Percentiles rank a stretch among this genome's conserved stretches.
Conservation (phyloP, 441 rosid genomes). For the Erodium texanum region DNA sequence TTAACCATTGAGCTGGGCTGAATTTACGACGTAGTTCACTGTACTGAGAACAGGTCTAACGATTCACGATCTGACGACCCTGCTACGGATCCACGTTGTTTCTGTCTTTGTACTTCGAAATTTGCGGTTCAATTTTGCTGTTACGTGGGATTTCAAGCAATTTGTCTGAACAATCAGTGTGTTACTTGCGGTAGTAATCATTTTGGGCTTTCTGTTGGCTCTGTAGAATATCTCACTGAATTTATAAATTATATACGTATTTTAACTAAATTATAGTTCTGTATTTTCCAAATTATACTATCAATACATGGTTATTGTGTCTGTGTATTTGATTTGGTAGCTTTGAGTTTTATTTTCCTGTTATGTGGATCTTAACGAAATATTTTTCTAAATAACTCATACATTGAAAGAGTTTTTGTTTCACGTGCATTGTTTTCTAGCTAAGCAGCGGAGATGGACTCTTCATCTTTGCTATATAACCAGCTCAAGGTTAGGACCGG, state of each 20-base stretch:
- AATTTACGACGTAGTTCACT: no score
- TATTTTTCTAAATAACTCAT: background rate
- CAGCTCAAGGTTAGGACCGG: conserved; percentile 47
- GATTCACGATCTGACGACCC: no score
- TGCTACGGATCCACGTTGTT: no score
- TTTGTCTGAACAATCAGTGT: no score
- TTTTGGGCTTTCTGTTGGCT: background rate
- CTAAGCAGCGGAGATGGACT: conserved; percentile 30
- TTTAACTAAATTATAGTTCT: background rate
- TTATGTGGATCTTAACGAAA: background rate
- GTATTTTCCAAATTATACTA: background rate
- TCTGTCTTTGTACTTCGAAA: no score
- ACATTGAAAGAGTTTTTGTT: background rate
- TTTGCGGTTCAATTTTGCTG: no score
- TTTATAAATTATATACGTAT: background rate
- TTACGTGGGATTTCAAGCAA: no score
- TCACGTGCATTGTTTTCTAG: background rate
- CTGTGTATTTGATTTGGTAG: background rate
- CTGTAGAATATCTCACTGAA: background rate
- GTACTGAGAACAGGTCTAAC: no score
- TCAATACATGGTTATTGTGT: background rate
- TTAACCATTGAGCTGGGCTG: no score
- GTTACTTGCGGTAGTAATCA: background rate
- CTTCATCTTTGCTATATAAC: conserved; percentile 38
- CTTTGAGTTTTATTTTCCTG: background rate